Conservation (phyloP, 306 rosid species). For the Quercus gilva region DNA sequence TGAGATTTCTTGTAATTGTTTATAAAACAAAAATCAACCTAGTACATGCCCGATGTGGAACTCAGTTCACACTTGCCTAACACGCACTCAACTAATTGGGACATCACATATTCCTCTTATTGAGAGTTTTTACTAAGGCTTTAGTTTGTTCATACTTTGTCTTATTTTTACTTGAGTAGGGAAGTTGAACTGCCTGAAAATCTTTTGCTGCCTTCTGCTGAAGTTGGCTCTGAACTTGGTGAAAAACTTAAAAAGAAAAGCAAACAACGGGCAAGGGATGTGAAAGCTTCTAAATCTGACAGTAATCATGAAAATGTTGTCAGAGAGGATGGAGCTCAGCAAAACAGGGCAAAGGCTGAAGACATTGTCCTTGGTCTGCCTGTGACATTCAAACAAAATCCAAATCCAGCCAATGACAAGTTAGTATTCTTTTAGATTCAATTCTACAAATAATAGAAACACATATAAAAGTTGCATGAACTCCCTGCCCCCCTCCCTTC, state of each 20-base stretch:
- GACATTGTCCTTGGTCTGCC: slow-evolving; percentile 18
- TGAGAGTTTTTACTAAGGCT: neutral
- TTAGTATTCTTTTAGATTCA: slow-evolving; percentile 26
- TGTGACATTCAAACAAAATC: slow-evolving; percentile 32
- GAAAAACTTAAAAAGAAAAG: slow-evolving; percentile 28
- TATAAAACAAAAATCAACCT: too few species aligned
- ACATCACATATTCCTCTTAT: neutral
- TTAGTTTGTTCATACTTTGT: neutral
- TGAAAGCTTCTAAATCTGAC: slow-evolving; percentile 12
- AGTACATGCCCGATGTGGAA: too few species aligned
- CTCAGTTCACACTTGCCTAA: too few species aligned
- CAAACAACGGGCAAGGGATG: slow-evolving; percentile 12
- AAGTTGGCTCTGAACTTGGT: slow-evolving; percentile 1
- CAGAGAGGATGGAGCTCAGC: slow-evolving; percentile 17
- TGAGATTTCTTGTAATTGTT: too few species aligned
- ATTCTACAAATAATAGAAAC: neutral
- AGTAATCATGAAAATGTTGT: slow-evolving; percentile 11
- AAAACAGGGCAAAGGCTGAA: neutral
- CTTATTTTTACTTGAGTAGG: neutral
- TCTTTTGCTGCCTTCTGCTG: neutral
- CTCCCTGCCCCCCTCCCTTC: neutral
- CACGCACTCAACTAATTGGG: too few species aligned
- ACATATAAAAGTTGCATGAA: neutral
- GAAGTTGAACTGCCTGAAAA: neutral
- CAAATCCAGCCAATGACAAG: slow-evolving; percentile 37